phyloP scores from a whole-genome alignment of 805 yeast genomes.

The Wickerhamiella alocasiicola region DNA sequence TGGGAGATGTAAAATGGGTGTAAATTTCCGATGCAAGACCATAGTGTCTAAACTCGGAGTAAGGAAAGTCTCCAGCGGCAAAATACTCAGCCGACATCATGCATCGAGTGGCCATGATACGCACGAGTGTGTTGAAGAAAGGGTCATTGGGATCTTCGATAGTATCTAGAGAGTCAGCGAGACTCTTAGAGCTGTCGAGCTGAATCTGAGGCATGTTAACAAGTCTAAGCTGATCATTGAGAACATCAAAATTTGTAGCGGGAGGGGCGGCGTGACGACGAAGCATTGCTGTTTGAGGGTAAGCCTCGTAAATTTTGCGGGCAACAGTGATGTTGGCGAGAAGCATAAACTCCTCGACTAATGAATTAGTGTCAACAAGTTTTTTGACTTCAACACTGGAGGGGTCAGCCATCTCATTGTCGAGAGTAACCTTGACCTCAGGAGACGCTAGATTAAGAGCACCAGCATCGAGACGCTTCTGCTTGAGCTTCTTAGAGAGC shows the following conservation, averaged over 20 bases:
- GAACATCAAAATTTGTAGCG: conserved; percentile 73
- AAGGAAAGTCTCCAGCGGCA: conserved; percentile 78
- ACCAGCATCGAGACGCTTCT: conserved; percentile 82
- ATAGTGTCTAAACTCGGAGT: conserved; percentile 88
- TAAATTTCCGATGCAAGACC: conserved; percentile 96
- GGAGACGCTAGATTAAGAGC: conserved; percentile 96
- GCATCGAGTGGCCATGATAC: conserved; percentile 96
- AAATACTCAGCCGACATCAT: conserved; percentile 99
- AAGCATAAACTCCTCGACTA: conserved; percentile 97
- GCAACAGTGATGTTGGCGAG: conserved; percentile 95
- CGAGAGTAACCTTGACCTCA: conserved; percentile 94
- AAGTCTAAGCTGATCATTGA: conserved; percentile 78
- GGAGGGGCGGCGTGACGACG: conserved; percentile 99
- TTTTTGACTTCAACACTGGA: conserved; percentile 87
- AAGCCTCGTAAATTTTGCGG: conserved; percentile 76
- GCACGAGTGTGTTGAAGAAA: conserved; percentile 80
- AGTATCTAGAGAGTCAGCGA: conserved; percentile 86
- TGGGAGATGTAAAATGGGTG: conserved; percentile 97
- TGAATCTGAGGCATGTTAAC: conserved; percentile 66
- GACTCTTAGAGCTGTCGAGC: conserved; percentile 72
- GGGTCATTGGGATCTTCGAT: conserved; percentile 75
- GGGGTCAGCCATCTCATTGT: conserved; percentile 94
- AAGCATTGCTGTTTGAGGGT: conserved; percentile 96
- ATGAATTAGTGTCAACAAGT: conserved; percentile 78
- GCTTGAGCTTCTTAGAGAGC: conserved; percentile 75